Percentiles rank a stretch among this genome's conserved stretches.
These are phyloP conservation scores for Apiosordaria backusii DNA, from an alignment of 495 filamentous ascomycete genomes.

Conservation along the genomic window DNA sequence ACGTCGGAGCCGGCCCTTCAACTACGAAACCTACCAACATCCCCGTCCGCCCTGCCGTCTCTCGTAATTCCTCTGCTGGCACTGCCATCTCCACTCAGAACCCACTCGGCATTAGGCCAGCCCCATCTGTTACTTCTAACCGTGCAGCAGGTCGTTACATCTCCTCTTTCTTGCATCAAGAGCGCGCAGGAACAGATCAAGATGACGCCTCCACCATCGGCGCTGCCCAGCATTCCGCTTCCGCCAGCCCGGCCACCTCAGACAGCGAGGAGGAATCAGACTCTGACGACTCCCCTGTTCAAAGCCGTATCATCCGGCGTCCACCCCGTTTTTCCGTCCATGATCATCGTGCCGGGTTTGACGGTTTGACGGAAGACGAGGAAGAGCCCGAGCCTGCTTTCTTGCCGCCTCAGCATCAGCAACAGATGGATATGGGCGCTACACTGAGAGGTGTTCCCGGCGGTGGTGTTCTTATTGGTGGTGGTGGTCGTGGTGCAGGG, in stretches of 20 bases:
- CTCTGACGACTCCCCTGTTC: conserved; percentile 43
- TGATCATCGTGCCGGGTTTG: background rate
- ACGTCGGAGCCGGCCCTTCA: conserved; percentile 35
- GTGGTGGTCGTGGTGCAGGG: background rate
- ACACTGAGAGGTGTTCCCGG: conserved; percentile 56
- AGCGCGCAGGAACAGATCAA: conserved; percentile 14
- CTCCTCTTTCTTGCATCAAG: background rate
- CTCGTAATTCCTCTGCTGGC: conserved; percentile 58
- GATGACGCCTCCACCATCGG: background rate
- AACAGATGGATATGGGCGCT: conserved; percentile 54
- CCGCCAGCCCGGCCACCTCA: conserved; percentile 35
- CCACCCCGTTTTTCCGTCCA: conserved; percentile 48
- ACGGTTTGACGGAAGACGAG: conserved; percentile 41
- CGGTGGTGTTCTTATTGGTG: conserved; percentile 3
- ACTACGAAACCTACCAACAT: conserved; percentile 27
- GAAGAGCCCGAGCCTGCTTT: conserved; percentile 67
- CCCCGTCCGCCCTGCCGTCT: conserved; percentile 37
- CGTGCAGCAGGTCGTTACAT: background rate
- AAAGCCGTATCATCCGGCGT: conserved; percentile 54
- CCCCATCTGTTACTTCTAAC: background rate
- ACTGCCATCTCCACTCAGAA: conserved; percentile 47
- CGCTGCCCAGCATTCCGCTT: conserved; percentile 29
- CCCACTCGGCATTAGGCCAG: conserved; percentile 3
- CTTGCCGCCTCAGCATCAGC: conserved; percentile 54
- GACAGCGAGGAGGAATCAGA: conserved; percentile 28